phyloP scores from a whole-genome alignment of 2,329 filamentous ascomycete genomes.

The Ceratocystis papillata region DNA sequence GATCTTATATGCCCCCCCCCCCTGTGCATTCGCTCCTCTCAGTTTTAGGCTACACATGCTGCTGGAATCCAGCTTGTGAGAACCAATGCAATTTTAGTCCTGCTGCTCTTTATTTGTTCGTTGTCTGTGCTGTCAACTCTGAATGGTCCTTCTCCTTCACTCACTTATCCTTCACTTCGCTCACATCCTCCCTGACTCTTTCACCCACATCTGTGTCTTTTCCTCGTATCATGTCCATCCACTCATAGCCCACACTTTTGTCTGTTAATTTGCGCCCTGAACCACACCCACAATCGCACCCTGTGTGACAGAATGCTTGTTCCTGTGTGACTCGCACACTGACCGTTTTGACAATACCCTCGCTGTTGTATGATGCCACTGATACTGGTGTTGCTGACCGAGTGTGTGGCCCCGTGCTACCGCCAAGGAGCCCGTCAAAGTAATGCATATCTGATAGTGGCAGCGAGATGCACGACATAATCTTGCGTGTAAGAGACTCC shows the following conservation, averaged over 20 bases:
- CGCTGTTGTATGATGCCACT: slow-evolving; percentile 8
- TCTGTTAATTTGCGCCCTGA: slow-evolving; percentile 14
- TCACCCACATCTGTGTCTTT: not conserved
- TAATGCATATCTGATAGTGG: slow-evolving; percentile 28
- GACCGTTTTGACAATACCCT: slow-evolving; percentile 23
- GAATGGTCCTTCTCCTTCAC: not conserved
- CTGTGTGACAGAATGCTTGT: slow-evolving; percentile 13
- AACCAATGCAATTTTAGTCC: not conserved
- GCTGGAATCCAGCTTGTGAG: slow-evolving; percentile 12
- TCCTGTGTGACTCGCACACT: slow-evolving; percentile 24
- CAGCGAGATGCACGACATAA: slow-evolving; percentile 32
- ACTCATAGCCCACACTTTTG: slow-evolving; percentile 12
- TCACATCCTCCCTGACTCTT: not conserved
- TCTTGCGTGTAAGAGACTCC: slow-evolving; percentile 32
- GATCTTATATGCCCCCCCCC: not conserved
- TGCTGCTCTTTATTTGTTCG: not conserved
- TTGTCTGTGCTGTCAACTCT: not conserved
- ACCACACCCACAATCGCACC: slow-evolving; percentile 22
- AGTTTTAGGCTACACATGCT: not conserved
- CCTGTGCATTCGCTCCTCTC: not conserved
- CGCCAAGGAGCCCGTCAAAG: not conserved
- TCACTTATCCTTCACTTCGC: no score
- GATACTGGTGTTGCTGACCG: slow-evolving; percentile 1
- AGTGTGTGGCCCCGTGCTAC: not conserved
- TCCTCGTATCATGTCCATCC: slow-evolving; percentile 16